Evolutionary conservation across 208 protist genomes (phyloP), one percentile per base, ranked within the genome.

Genomic region (Trypanosoma grayi): DNA sequence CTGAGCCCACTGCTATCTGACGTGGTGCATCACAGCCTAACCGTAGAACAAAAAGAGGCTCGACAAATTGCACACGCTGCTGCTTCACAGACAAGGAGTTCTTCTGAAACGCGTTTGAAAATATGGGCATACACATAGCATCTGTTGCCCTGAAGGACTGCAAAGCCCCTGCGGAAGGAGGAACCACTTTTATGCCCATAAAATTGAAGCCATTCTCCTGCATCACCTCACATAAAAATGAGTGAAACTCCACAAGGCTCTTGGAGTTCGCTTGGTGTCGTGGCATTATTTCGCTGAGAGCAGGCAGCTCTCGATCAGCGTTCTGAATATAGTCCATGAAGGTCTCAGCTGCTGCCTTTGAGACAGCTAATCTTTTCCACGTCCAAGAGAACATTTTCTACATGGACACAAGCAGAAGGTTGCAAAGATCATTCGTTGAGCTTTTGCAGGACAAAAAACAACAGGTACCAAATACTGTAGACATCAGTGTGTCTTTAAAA

Each of bases 141-240:
- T 79, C 55, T 3, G 73, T 77, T 16, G 58, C 78, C 24, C 73
- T 69, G 8, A 91, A 69, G 25, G 57, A 70, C 40, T 62, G 65
- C 2, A 90, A 65, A 10, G 75, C 46, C 45, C 80, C 73, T 36
- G 74, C 37, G 16, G 67, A 66, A 24, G 77, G 73, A 8, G 84
- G 76, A 1, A 89, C 56, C 16, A 94, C 80, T 31, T 94, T 90
- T 28, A 94, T 68, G 16, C 88, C 88, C 20, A 79, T 64, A 52
- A 90, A 76, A 16, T 77, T 58, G 53, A 75, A 62, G 1, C 58
- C 70, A 37, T 85, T 75, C 16, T 80, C 65, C 16, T 79, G 47
- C 81, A 90, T 87, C 0, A 57, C 54, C 9, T 79, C 60, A 60
- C 80, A 92, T 10, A 94, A 74, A 56, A 66, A 55, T 31, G 61